A percentile compares a stretch with the other conserved stretches of the same genome.
Conservation (phyloP, 2,329 filamentous ascomycete genomes). For the Penicillium frequentans region DNA sequence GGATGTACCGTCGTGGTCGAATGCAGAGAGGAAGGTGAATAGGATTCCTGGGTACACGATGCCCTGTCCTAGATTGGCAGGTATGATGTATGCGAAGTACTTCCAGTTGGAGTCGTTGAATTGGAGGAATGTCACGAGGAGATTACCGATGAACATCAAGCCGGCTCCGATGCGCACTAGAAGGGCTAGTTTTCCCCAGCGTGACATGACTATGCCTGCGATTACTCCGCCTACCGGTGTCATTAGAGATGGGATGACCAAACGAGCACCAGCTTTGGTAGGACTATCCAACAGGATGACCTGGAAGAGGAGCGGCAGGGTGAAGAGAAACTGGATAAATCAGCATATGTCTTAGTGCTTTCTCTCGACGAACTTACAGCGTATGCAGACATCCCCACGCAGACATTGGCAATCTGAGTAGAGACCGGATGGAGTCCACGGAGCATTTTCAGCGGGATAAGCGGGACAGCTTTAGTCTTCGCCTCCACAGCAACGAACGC, state of each 20-base stretch:
- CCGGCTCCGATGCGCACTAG: conserved; percentile 43
- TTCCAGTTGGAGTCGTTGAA: conserved; percentile 48
- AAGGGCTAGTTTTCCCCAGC: conserved; percentile 45
- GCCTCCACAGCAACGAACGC: conserved; percentile 43
- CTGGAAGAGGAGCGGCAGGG: conserved; percentile 47
- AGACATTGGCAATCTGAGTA: conserved; percentile 60
- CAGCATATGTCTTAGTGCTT: not conserved
- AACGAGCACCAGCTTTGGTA: conserved; percentile 45
- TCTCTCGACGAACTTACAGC: conserved; percentile 48
- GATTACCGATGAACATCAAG: conserved; percentile 48
- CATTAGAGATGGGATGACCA: conserved; percentile 48
- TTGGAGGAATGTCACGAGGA: conserved; percentile 40
- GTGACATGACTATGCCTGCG: conserved; percentile 49
- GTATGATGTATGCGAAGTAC: conserved; percentile 47
- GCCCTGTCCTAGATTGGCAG: conserved; percentile 49
- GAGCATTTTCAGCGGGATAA: conserved; percentile 54
- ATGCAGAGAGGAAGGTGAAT: conserved; percentile 63
- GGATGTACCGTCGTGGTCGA: conserved; percentile 57
- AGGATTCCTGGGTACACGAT: conserved; percentile 52
- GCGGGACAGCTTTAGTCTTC: conserved; percentile 42
- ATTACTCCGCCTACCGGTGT: conserved; percentile 47
- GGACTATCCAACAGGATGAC: conserved; percentile 44
- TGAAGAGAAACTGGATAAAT: conserved; percentile 45
- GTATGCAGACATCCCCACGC: conserved; percentile 62
- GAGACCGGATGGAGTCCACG: conserved; percentile 55